Percentiles rank a stretch among this genome's conserved stretches.
These are phyloP conservation scores for Verbena officinalis DNA, from an alignment of 257 asterid species.

Conservation along the genomic window DNA sequence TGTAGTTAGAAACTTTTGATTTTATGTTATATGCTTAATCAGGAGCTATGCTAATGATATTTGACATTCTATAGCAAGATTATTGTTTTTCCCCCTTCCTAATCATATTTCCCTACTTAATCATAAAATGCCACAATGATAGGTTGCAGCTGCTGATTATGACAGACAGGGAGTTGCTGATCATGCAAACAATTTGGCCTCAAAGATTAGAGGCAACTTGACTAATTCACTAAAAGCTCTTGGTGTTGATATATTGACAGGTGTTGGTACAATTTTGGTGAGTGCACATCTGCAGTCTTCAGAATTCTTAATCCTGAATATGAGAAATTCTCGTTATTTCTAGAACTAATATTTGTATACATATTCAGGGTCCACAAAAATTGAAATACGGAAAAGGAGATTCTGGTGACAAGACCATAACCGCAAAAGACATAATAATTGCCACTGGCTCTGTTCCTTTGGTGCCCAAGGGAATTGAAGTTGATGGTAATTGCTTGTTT, in stretches of 20 bases:
- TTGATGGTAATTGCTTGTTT: constrained; percentile 74
- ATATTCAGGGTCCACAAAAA: constrained; percentile 89
- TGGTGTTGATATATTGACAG: constrained; percentile 96
- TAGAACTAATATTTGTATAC: constrained; percentile 6
- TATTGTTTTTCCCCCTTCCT: not conserved
- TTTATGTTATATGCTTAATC: not conserved
- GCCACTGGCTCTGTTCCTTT: constrained; percentile 93
- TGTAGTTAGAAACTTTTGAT: constrained; percentile 10
- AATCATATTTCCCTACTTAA: constrained; percentile 22
- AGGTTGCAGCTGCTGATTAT: constrained; percentile 95
- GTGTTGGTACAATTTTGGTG: constrained; percentile 85
- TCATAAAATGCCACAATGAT: constrained; percentile 31
- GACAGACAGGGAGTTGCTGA: constrained; percentile 94
- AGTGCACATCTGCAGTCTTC: constrained; percentile 30
- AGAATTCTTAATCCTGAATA: constrained; percentile 13
- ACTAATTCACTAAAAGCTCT: constrained; percentile 91
- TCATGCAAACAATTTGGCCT: constrained; percentile 89
- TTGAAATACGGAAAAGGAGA: constrained; percentile 74
- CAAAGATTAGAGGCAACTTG: constrained; percentile 82
- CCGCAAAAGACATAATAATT: constrained; percentile 89
- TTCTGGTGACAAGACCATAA: constrained; percentile 60
- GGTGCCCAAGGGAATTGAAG: constrained; percentile 96
- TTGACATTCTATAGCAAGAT: constrained; percentile 7
- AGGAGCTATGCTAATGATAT: not conserved
- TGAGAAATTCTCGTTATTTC: constrained; percentile 1